Evolutionary conservation across 768 basidiomycete genomes (phyloP).

Genomic region (Chlorophyllum brunneum): DNA sequence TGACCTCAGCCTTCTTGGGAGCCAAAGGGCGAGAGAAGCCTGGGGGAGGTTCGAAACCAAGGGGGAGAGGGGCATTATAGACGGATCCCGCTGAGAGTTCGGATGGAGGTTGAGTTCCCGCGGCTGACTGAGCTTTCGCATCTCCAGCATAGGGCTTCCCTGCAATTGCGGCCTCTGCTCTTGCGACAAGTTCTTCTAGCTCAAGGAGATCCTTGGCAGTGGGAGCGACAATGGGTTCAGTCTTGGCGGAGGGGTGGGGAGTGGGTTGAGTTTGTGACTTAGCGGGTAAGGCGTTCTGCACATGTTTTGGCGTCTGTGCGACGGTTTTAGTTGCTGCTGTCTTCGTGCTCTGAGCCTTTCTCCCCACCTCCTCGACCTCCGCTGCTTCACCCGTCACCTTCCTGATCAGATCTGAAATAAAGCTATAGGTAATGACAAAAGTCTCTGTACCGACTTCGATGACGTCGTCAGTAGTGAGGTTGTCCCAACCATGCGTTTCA

Average conservation of each 20-base stretch:
- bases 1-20: conserved; percentile 31
- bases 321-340: conserved; percentile 32
- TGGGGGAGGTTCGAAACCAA: conserved; percentile 92
- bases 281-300: conserved; percentile 37
- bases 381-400: conserved; percentile 30
- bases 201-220: conserved; percentile 52
- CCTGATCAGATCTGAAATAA: conserved; percentile 48
- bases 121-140: conserved; percentile 6
- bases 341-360: conserved; percentile 38
- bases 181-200: conserved; percentile 59
- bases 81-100: conserved; percentile 34
- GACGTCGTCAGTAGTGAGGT: conserved; percentile 58
- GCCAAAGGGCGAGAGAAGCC: conserved; percentile 70
- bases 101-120: conserved; percentile 21
- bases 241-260: conserved; percentile 31
- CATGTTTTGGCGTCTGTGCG: conserved; percentile 41
- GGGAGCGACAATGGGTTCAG: conserved; percentile 29
- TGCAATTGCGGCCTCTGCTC: conserved; percentile 70
- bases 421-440: conserved; percentile 44
- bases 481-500: conserved; percentile 77
- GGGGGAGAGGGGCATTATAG: conserved; percentile 74
- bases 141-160: conserved; percentile 29
- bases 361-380: conserved; percentile 31
- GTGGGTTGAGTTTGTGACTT: conserved; percentile 32
- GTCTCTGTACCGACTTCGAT: conserved; percentile 49